A percentile compares a stretch with the other conserved stretches of the same genome.
These are phyloP conservation scores for Termitomyces sp. DNA, from an alignment of 768 basidiomycete genomes.

Conservation along the genomic window DNA sequence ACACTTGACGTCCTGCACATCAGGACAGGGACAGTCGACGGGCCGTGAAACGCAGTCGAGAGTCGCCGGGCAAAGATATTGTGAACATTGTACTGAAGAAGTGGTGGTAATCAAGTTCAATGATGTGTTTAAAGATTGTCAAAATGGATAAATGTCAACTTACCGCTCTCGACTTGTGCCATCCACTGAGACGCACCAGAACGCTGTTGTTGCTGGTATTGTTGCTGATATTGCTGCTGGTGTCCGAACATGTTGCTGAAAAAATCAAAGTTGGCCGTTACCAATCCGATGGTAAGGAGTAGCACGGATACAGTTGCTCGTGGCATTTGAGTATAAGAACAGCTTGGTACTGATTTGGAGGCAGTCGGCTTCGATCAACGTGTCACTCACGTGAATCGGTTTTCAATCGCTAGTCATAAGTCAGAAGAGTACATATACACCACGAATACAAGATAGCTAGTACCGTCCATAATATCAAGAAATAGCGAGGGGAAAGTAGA, in stretches of 20 bases:
- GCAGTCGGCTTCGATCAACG: neutral
- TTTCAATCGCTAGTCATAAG: neutral
- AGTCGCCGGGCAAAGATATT: slow-evolving; percentile 72
- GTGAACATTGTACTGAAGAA: slow-evolving; percentile 57
- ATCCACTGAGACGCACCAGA: slow-evolving; percentile 58
- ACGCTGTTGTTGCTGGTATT: slow-evolving; percentile 44
- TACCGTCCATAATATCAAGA: slow-evolving; percentile 4
- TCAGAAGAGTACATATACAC: slow-evolving; percentile 1
- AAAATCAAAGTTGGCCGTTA: slow-evolving; percentile 68
- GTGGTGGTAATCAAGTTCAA: neutral
- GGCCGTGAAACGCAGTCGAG: slow-evolving; percentile 61
- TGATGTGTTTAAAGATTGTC: neutral
- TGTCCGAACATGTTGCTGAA: slow-evolving; percentile 75
- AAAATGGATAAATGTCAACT: slow-evolving; percentile 9
- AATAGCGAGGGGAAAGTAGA: neutral
- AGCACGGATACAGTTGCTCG: slow-evolving; percentile 19
- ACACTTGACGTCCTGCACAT: slow-evolving; percentile 73
- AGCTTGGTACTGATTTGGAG: neutral
- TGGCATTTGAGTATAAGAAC: slow-evolving; percentile 8
- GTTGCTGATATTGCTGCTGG: slow-evolving; percentile 60
- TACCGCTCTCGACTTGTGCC: slow-evolving; percentile 61
- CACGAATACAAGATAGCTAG: slow-evolving; percentile 5
- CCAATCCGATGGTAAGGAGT: slow-evolving; percentile 30
- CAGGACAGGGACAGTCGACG: slow-evolving; percentile 74
- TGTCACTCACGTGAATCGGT: slow-evolving; percentile 13